These are phyloP conservation scores for Ogataea naganishii DNA, from an alignment of 805 yeast genomes.

Conservation along the genomic window DNA sequence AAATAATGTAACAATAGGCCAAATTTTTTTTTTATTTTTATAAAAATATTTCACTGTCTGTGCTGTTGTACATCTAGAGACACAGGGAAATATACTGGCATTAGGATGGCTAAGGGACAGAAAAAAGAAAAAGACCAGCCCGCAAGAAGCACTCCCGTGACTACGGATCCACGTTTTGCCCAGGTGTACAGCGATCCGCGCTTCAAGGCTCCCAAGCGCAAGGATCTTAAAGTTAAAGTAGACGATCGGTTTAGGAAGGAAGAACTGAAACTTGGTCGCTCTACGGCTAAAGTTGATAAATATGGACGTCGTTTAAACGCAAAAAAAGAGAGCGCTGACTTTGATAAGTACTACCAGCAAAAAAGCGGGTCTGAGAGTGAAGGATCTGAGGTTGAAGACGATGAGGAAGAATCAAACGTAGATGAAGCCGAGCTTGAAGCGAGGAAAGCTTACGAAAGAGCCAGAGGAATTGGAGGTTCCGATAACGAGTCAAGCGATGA, in stretches of 20 bases:
- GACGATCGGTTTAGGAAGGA: constrained; percentile 78
- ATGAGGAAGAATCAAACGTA: constrained; percentile 16
- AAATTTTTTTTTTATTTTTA: too few relatives aligned
- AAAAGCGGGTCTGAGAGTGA: constrained; percentile 17
- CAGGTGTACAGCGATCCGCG: constrained; percentile 82
- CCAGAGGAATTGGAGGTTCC: constrained; percentile 44
- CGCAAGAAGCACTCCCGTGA: constrained; percentile 23
- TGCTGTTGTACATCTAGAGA: too few relatives aligned
- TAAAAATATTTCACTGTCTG: too few relatives aligned
- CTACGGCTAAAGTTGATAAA: constrained; percentile 63
- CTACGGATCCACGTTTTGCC: constrained; percentile 69
- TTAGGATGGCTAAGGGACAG: constrained; percentile 7
- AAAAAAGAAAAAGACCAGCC: constrained; percentile 4
- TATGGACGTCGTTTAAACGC: constrained; percentile 69
- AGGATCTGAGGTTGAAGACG: constrained; percentile 28
- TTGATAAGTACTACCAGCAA: constrained; percentile 57
- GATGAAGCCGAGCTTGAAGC: constrained; percentile 23
- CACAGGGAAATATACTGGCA: neutral
- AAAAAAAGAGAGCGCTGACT: constrained; percentile 35
- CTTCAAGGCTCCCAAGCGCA: constrained; percentile 65
- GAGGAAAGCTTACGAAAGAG: constrained; percentile 33
- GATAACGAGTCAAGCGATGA: constrained; percentile 27
- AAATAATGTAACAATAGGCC: constrained; percentile 2
- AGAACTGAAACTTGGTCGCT: constrained; percentile 53
- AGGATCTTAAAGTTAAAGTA: constrained; percentile 63